Base-by-base conservation (phyloP, 768 basidiomycete species). In the Lentinula detonsa region DNA sequence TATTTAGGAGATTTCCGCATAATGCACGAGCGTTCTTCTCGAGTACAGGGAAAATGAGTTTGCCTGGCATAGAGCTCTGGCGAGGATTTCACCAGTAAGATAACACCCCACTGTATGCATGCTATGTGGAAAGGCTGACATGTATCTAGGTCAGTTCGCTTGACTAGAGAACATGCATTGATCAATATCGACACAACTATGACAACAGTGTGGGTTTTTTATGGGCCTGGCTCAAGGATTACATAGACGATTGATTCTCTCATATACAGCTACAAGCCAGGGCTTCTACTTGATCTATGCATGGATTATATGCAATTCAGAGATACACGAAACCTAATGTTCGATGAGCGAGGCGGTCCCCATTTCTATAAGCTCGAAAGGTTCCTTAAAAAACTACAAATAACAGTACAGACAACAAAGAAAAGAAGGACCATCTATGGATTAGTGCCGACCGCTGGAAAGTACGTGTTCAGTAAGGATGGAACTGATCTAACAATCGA, bases 51-150 rank as follows among this genome's bases (percentile, higher is more conserved):
- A 68, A 61, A 15, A 64, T 51, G 46, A 31, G 45, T 42, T 34
- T 67, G 50, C 48, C 63, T 3, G 76, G 75, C 2, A 64, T 85
- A 0, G 78, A 81, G 42, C 61, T 84, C 0, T 77, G 80, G 70
- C 70, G 76, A 7, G 83, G 83, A 0, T 81, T 74, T 46, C 83
- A 77, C 59, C 81, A 83, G 83, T 84, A 59, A 33, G 78, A 2
- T 28, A 37, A 2, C 10, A 15, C 11, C 23, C n/a, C 9, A 63
- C 28, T 28, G 37, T 39, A 39, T 1, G 13, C 6, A 48, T 5
- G 6, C 15, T 59, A 39, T 8, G 9, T 39, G 37, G 39, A 6
- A 48, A 9, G 10, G 46, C 8, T 48, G 46, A 48, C 3, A 21
- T 18, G 3, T 48, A 31, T 42, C 7, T 50, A 82, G 81, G 62